Evolutionary conservation across 805 yeast species (phyloP).

Genomic region (Zygotorulaspora danielsina): DNA sequence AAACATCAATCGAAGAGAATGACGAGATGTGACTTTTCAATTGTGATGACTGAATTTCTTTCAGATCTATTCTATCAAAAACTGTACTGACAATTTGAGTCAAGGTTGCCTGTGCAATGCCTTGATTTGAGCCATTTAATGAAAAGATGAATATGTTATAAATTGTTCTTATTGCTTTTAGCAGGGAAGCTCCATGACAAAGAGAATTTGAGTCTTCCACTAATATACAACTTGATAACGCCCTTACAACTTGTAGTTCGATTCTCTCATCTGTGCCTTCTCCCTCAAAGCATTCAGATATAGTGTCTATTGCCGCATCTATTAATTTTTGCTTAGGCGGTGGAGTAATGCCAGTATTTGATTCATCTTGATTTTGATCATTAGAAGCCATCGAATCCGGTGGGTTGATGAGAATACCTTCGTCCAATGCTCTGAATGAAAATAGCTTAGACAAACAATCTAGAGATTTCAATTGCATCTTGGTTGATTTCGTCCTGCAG

Average conservation of each 20-base stretch:
- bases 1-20: slow-evolving; percentile 17
- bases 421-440: slow-evolving; percentile 72
- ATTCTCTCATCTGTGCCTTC: slow-evolving; percentile 87
- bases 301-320: slow-evolving; percentile 79
- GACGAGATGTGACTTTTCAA: slow-evolving; percentile 28
- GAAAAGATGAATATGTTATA: slow-evolving; percentile 89
- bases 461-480: slow-evolving; percentile 66
- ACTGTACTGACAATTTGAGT: slow-evolving; percentile 85
- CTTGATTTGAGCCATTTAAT: slow-evolving; percentile 75
- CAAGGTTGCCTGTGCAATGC: slow-evolving; percentile 90
- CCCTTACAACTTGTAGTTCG: slow-evolving; percentile 90
- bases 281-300: slow-evolving; percentile 80
- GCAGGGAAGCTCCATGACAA: slow-evolving; percentile 78
- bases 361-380: slow-evolving; percentile 25
- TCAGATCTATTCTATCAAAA: slow-evolving; percentile 57
- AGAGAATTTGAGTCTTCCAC: slow-evolving; percentile 69
- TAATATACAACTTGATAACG: slow-evolving; percentile 81
- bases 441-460: slow-evolving; percentile 85
- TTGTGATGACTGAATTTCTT: slow-evolving; percentile 21
- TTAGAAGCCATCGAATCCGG: slow-evolving; percentile 38
- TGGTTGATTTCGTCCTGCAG: slow-evolving; percentile 63
- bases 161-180: slow-evolving; percentile 88
- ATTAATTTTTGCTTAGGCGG: slow-evolving; percentile 57
- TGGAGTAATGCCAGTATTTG: slow-evolving; percentile 43
- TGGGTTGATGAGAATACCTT: slow-evolving; percentile 48